These are phyloP conservation scores for Thymus quinquecostatus DNA, from an alignment of 257 asterid genomes.

Conservation along the genomic window DNA sequence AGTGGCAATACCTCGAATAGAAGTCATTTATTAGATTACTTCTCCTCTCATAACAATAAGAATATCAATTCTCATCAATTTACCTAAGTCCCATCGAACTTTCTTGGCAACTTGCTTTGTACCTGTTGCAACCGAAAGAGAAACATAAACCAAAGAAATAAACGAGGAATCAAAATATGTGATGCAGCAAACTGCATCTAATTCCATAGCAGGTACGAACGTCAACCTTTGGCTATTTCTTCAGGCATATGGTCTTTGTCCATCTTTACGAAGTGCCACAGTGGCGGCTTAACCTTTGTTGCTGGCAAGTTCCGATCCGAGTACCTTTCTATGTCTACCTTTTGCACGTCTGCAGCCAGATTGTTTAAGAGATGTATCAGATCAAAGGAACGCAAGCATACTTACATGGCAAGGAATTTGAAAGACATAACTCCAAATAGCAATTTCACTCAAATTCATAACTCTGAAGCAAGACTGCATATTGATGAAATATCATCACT, in stretches of 20 bases:
- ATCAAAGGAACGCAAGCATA: constrained; percentile 7
- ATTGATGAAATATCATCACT: too few relatives aligned
- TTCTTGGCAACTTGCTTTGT: constrained; percentile 35
- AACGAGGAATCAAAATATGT: background rate
- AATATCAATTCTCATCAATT: constrained; percentile 11
- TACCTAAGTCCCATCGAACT: constrained; percentile 38
- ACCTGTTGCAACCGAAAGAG: constrained; percentile 38
- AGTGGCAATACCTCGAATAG: background rate
- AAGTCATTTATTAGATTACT: background rate
- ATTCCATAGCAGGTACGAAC: background rate
- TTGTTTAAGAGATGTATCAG: background rate
- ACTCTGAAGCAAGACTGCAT: background rate
- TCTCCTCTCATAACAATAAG: background rate
- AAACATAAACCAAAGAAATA: constrained; percentile 3
- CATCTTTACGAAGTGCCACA: constrained; percentile 55
- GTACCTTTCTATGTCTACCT: constrained; percentile 57
- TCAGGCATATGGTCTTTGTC: constrained; percentile 57
- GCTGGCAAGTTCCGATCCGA: constrained; percentile 42
- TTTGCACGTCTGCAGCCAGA: constrained; percentile 43
- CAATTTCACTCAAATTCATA: background rate
- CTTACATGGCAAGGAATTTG: background rate
- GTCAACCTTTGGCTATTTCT: constrained; percentile 63
- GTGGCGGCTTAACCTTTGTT: constrained; percentile 40
- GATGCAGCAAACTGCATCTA: background rate
- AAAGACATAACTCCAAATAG: background rate